Percentiles rank a stretch among this genome's conserved stretches.
These are phyloP conservation scores for Sphaerulina vaccinii DNA, from an alignment of 2,329 filamentous ascomycete genomes.

Conservation along the genomic window DNA sequence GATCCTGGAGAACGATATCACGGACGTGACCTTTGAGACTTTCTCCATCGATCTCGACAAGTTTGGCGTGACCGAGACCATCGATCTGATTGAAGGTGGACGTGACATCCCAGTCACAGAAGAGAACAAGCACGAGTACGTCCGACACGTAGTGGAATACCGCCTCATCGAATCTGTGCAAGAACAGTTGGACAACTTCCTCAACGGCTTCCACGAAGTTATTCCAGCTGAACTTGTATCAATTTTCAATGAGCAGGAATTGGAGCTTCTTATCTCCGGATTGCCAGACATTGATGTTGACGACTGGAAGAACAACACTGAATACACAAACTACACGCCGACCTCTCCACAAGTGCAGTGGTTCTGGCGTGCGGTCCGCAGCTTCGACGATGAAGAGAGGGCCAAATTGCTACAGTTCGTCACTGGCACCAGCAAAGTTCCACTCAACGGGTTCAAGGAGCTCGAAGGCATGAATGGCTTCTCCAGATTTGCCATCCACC, in stretches of 20 bases:
- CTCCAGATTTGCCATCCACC: slow-evolving; percentile 97
- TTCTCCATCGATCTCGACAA: slow-evolving; percentile 93
- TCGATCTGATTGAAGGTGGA: slow-evolving; percentile 84
- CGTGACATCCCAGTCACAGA: slow-evolving; percentile 92
- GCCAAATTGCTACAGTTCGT: slow-evolving; percentile 97
- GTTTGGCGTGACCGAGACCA: slow-evolving; percentile 83
- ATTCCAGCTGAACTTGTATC: slow-evolving; percentile 90
- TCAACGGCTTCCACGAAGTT: slow-evolving; percentile 88
- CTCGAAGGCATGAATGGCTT: slow-evolving; percentile 99
- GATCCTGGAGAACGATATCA: slow-evolving; percentile 99
- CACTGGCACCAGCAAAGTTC: slow-evolving; percentile 96
- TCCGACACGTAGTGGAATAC: slow-evolving; percentile 90
- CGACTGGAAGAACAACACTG: slow-evolving; percentile 98
- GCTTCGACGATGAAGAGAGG: slow-evolving; percentile 97
- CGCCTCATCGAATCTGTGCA: slow-evolving; percentile 87
- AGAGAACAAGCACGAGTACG: slow-evolving; percentile 98
- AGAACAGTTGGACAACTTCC: slow-evolving; percentile 89
- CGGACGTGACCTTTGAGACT: slow-evolving; percentile 93
- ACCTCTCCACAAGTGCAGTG: slow-evolving; percentile 97
- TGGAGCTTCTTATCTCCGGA: slow-evolving; percentile 94
- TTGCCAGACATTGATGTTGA: slow-evolving; percentile 96
- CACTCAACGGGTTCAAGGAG: slow-evolving; percentile 97
- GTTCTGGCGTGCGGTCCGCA: slow-evolving; percentile 98
- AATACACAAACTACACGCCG: slow-evolving; percentile 95
- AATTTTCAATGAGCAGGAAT: slow-evolving; percentile 98